Percentiles rank a stretch among this genome's conserved stretches.
Evolutionary conservation across 2,329 filamentous ascomycete species (phyloP).

Genomic region (Phaeosphaeria sp.): DNA sequence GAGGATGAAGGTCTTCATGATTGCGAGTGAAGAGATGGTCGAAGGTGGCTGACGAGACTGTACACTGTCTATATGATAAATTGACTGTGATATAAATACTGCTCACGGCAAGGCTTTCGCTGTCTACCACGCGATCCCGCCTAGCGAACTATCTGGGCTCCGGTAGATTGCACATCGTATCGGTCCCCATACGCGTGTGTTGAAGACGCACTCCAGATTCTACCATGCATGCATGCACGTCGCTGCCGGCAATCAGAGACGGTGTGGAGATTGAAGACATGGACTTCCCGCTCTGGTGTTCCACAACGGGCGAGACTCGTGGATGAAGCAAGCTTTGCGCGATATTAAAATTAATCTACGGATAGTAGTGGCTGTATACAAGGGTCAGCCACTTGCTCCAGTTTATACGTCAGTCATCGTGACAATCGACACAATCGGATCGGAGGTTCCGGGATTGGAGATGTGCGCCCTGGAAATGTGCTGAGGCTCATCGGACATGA

Average conservation of each 20-base stretch:
- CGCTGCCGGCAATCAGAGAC: constrained; percentile 10
- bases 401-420: neutral
- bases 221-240: neutral
- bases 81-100: neutral
- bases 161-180: constrained; percentile 6
- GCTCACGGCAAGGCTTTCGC: neutral
- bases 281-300: constrained; percentile 2
- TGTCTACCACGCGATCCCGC: constrained; percentile 1
- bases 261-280: constrained; percentile 3
- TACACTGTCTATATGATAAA: neutral
- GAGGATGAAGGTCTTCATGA: constrained; percentile 25
- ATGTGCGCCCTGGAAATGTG: neutral
- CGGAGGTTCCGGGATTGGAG: neutral
- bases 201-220: constrained; percentile 1
- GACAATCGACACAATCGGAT: neutral
- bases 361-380: constrained; percentile 7
- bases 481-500: neutral
- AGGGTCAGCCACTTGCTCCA: neutral
- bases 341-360: constrained; percentile 5
- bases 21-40: neutral
- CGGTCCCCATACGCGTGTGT: neutral
- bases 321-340: constrained; percentile 2
- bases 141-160: neutral
- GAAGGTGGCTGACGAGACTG: too few species aligned
- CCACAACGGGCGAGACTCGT: neutral